phyloP scores from a whole-genome alignment of 768 basidiomycete genomes.

The Lactarius sanguifluus region DNA sequence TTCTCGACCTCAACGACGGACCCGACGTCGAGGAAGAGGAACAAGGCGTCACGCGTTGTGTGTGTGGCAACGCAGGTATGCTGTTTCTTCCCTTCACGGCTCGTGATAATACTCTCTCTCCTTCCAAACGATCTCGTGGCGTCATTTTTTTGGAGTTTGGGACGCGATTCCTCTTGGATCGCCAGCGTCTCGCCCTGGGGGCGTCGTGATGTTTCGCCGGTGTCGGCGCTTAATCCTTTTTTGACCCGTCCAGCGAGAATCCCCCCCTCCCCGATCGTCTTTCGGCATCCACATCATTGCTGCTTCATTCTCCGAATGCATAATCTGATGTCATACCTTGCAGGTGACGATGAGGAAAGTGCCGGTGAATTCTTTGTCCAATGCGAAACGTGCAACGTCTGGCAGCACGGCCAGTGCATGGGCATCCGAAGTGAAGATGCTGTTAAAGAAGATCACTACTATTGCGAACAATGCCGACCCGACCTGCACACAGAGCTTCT shows the following conservation, averaged over 20 bases:
- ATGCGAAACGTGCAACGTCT: conserved; percentile 95
- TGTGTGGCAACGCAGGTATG: conserved; percentile 80
- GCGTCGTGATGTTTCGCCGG: conserved; percentile 13
- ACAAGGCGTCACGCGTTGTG: conserved; percentile 70
- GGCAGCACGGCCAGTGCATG: conserved; percentile 98
- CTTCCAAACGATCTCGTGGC: background rate
- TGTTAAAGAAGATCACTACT: conserved; percentile 79
- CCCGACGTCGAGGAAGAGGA: conserved; percentile 56
- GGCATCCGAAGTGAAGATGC: conserved; percentile 80
- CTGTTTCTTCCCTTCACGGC: conserved; percentile 30
- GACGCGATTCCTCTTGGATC: conserved; percentile 13
- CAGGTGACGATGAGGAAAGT: conserved; percentile 69
- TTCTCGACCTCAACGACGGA: conserved; percentile 36
- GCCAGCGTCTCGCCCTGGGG: conserved; percentile 6
- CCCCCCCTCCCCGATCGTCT: conserved; percentile 13
- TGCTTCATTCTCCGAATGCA: conserved; percentile 15
- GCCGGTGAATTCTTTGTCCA: conserved; percentile 97
- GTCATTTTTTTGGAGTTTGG: conserved; percentile 2
- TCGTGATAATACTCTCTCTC: conserved; percentile 9
- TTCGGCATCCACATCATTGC: conserved; percentile 5
- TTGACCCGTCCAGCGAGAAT: background rate
- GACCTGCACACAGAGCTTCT: conserved; percentile 80
- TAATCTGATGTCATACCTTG: conserved; percentile 33
- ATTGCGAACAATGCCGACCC: conserved; percentile 91
- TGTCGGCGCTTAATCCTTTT: conserved; percentile 21